Conservation (phyloP, 257 asterid species). For the Marsdenia floribunda region DNA sequence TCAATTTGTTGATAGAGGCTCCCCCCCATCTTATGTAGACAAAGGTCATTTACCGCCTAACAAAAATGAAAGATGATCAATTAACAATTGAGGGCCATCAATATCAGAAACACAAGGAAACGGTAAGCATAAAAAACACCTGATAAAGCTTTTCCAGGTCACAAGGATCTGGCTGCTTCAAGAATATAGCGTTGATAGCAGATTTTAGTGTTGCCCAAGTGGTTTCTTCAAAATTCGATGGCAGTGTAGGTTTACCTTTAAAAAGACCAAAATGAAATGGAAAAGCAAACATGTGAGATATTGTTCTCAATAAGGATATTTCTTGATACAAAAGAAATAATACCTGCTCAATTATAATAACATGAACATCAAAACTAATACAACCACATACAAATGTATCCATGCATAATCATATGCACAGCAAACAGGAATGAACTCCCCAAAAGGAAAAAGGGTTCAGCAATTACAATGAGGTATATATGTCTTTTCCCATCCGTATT, state of each 20-base stretch:
- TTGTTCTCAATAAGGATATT: not conserved
- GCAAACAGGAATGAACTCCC: not conserved
- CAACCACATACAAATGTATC: not conserved
- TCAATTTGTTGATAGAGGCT: slow-evolving; percentile 81
- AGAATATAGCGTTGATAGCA: slow-evolving; percentile 84
- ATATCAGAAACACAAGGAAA: slow-evolving; percentile 2
- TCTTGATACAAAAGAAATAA: not conserved
- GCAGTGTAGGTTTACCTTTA: slow-evolving; percentile 77
- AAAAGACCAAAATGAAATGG: slow-evolving; percentile 14
- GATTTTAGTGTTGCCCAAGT: slow-evolving; percentile 92
- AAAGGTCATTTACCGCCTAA: slow-evolving; percentile 87
- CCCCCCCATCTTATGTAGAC: slow-evolving; percentile 94
- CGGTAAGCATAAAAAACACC: slow-evolving; percentile 31
- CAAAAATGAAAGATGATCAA: slow-evolving; percentile 19
- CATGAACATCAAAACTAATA: not conserved
- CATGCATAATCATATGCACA: not conserved
- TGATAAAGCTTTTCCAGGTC: slow-evolving; percentile 91
- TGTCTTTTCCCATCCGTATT: not conserved
- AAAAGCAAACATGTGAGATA: not conserved
- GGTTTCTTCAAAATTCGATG: slow-evolving; percentile 81
- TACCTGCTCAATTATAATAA: not conserved
- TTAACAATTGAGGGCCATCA: slow-evolving; percentile 18
- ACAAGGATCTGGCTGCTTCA: slow-evolving; percentile 91
- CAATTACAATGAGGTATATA: not conserved
- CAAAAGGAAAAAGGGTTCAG: not conserved